A percentile compares a stretch with the other conserved stretches of the same genome.
phyloP scores from a whole-genome alignment of 2,329 filamentous ascomycete genomes.

The Penicillium corylophilum region DNA sequence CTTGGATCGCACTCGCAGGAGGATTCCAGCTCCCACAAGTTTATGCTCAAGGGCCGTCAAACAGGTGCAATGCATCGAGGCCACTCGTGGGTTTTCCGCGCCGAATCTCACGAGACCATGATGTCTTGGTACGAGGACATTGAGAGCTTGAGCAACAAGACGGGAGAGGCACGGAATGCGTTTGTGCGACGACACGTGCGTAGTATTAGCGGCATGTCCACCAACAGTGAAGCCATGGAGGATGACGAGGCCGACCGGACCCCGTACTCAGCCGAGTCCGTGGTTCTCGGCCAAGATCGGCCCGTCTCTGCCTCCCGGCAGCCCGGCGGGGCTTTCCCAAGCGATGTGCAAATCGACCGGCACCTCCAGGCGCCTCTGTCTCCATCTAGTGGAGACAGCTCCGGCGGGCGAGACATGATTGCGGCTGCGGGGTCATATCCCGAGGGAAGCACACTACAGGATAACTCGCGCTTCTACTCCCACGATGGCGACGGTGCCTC shows the following conservation, averaged over 20 bases:
- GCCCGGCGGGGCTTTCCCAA: slow-evolving; percentile 95
- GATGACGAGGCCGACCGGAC: slow-evolving; percentile 68
- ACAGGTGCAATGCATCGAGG: slow-evolving; percentile 87
- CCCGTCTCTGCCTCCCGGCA: slow-evolving; percentile 56
- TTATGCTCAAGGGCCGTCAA: slow-evolving; percentile 94
- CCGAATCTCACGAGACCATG: slow-evolving; percentile 84
- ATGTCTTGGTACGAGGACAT: slow-evolving; percentile 96
- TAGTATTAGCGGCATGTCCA: slow-evolving; percentile 68
- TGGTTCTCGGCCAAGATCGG: slow-evolving; percentile 38
- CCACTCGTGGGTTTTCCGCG: slow-evolving; percentile 67
- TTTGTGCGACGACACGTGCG: slow-evolving; percentile 82
- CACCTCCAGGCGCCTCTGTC: slow-evolving; percentile 77
- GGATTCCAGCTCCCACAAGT: slow-evolving; percentile 88
- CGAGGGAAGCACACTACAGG: slow-evolving; percentile 41
- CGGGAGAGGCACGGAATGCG: slow-evolving; percentile 80
- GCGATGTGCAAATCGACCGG: slow-evolving; percentile 84
- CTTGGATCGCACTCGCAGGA: slow-evolving; percentile 84
- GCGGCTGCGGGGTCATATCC: slow-evolving; percentile 59
- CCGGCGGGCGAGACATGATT: slow-evolving; percentile 63
- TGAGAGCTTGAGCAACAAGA: slow-evolving; percentile 82
- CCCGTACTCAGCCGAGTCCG: slow-evolving; percentile 61
- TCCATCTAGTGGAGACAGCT: slow-evolving; percentile 78
- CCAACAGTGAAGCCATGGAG: slow-evolving; percentile 74
- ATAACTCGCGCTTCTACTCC: slow-evolving; percentile 36
- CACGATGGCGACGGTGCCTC: slow-evolving; percentile 15